Evolutionary conservation across 2,329 filamentous ascomycete genomes (phyloP), one percentile per base, ranked within the genome.

Genomic region (Coleophoma eucalyptorum): DNA sequence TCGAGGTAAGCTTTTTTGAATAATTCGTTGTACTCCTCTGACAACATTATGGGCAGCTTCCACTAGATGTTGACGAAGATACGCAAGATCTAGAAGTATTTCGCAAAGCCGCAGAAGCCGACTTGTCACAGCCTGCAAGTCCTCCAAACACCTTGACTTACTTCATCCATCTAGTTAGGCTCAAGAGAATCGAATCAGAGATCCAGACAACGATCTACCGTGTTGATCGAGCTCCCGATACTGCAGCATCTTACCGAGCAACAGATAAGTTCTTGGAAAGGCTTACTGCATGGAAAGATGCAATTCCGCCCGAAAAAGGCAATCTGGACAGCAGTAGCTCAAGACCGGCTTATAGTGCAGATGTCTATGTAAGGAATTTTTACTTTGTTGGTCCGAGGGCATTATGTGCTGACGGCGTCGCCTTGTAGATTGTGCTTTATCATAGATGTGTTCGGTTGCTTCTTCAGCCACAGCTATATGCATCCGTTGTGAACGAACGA

Each of bases 1-100:
- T 77, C 10, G 69, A 72, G 1, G 26, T 26, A 26, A 26, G 26
- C 10, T 26, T 26, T 8, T 26, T 26, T 26, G 26, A 5, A 8
- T 26, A 8, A 5, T 26, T 26, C 2, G 26, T 5, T 8, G 10
- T 8, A 8, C 26, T 26, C 10, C 26, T 26, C 26, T 26, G 10
- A 26, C 10, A 5, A 26, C 26, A 5, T 7, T 3, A 6, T 26
- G 26, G 35, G 18, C 35, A 38, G 35, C 35, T 38, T 38, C 35
- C 35, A 10, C 18, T 38, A 5, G 35, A 38, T 12, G 18, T 38
- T 4, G 18, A 38, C 12, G 35, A 38, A 38, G 35, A 38, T 15
- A 18, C 15, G 35, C 15, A 15, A n/a, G 35, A 15, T 15, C 18
- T 38, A 38, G 35, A 38, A 18, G 12, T 18, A 6, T 38, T 38